Conservation (phyloP, 768 basidiomycete genomes). For the Amanita pseudoporphyria region DNA sequence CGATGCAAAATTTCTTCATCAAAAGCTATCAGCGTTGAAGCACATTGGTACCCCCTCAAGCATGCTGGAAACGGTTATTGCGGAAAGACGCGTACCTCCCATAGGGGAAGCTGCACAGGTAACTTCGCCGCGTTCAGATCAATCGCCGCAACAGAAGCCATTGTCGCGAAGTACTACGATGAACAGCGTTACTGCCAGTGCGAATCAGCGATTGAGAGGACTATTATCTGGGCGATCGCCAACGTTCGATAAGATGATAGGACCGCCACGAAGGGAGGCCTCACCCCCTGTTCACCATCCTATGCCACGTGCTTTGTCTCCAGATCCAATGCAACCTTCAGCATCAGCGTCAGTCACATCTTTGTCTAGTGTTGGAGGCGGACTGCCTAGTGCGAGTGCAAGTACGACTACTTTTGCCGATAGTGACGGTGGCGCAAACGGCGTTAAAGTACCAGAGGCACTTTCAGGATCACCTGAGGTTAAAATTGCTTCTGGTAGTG, state of each 20-base stretch:
- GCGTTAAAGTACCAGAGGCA: not conserved
- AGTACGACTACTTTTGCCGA: not conserved
- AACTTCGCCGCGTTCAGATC: conserved; percentile 13
- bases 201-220: conserved; percentile 41
- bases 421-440: conserved; percentile 6
- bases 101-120: conserved; percentile 10
- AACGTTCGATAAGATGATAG: conserved; percentile 27
- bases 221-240: conserved; percentile 30
- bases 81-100: conserved; percentile 61
- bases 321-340: conserved; percentile 6
- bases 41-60: conserved; percentile 61
- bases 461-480: not conserved
- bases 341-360: conserved; percentile 6
- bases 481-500: not conserved
- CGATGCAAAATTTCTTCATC: conserved; percentile 70
- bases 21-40: conserved; percentile 66
- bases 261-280: conserved; percentile 20
- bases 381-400: not conserved
- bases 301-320: conserved; percentile 15
- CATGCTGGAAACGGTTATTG: conserved; percentile 80
- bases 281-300: conserved; percentile 18
- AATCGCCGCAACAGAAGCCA: conserved; percentile 8
- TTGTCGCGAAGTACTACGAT: conserved; percentile 25
- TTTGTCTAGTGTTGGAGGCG: not conserved
- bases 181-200: conserved; percentile 17